These are phyloP conservation scores for Candida oleophila DNA, from an alignment of 805 yeast genomes.

Conservation along the genomic window DNA sequence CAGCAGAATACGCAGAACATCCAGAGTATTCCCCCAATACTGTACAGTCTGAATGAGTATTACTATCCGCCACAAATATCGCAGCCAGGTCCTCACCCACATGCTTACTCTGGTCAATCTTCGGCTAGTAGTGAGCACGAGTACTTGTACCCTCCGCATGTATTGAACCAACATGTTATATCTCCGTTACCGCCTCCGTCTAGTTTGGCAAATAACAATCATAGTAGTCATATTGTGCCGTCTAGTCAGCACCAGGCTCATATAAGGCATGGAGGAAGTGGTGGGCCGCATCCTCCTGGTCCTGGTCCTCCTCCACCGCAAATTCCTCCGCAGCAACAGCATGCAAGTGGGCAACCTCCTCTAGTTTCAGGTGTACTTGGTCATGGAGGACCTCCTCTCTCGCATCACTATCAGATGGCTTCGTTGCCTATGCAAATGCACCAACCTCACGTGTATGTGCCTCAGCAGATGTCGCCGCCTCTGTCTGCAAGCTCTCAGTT, in stretches of 20 bases:
- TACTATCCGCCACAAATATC: not conserved
- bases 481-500: not conserved
- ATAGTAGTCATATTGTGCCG: not conserved
- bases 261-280: not conserved
- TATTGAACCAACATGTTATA: not conserved
- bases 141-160: not conserved
- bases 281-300: not conserved
- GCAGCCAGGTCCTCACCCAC: not conserved
- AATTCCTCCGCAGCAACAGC: too few relatives aligned
- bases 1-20: slow-evolving; percentile 1
- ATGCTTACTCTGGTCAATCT: not conserved
- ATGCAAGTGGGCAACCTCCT: not conserved
- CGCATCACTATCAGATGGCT: not conserved
- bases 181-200: not conserved
- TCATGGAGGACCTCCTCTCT: not conserved
- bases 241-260: not conserved
- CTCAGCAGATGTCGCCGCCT: not conserved
- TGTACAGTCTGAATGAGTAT: not conserved
- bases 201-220: not conserved
- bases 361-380: not conserved
- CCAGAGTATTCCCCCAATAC: not conserved
- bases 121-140: not conserved
- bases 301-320: not conserved
- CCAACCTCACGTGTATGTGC: slow-evolving; percentile 1
- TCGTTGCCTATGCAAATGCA: not conserved